These are phyloP conservation scores for Hsuehochloa calcarea DNA, from an alignment of 176 grass and related monocot species.

Conservation along the genomic window DNA sequence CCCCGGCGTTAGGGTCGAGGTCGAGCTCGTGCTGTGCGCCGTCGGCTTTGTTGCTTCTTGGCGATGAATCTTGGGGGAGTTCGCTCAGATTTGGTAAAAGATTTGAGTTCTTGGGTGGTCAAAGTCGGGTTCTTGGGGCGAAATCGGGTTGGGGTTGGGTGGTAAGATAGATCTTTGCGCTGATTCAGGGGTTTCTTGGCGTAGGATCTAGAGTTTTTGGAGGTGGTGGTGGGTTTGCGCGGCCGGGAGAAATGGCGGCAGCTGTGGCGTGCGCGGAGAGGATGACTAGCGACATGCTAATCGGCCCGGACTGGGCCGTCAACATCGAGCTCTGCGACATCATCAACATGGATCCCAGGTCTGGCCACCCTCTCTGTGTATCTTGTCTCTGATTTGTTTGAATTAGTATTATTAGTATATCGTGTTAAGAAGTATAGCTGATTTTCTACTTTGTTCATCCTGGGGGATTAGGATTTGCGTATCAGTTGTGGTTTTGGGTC, in stretches of 20 bases:
- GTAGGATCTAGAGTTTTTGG: conserved; percentile 45
- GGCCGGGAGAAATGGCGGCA: conserved; percentile 42
- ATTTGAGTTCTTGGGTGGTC: neutral
- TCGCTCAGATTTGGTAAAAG: conserved; percentile 39
- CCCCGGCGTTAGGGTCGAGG: neutral
- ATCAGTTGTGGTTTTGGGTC: too few species aligned
- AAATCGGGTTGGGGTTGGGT: neutral
- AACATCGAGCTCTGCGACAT: conserved; percentile 99
- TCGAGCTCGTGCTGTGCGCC: conserved; percentile 80
- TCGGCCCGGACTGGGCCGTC: conserved; percentile 91
- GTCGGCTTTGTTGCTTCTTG: conserved; percentile 20
- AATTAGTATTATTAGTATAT: neutral
- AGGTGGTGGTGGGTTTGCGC: neutral
- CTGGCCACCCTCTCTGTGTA: neutral
- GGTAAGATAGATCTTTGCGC: conserved; percentile 20
- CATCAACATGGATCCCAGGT: conserved; percentile 95
- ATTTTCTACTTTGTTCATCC: neutral
- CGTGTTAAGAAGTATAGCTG: neutral
- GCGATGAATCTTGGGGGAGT: conserved; percentile 22
- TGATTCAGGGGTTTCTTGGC: neutral
- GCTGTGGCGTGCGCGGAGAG: conserved; percentile 71
- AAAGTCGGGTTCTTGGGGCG: neutral
- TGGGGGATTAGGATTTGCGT: neutral
- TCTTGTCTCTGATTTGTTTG: conserved; percentile 19
- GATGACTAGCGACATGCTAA: conserved; percentile 88